These are phyloP conservation scores for Epichloe sp. DNA, from an alignment of 2,329 filamentous ascomycete genomes.

Conservation along the genomic window DNA sequence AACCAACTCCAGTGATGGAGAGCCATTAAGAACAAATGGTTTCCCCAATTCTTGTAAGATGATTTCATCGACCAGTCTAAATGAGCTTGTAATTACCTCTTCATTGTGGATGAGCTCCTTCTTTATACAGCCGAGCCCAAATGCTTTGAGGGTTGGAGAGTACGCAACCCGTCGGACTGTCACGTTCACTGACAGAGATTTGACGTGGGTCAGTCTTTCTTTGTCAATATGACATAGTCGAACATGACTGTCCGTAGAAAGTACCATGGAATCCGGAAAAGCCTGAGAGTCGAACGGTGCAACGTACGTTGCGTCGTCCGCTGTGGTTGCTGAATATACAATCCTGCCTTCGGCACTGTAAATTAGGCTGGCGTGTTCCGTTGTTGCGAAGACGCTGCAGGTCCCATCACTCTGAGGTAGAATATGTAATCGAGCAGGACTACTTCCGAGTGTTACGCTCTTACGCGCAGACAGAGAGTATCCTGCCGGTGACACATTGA, in stretches of 20 bases:
- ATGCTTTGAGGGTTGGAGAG: slow-evolving; percentile 63
- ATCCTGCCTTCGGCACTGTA: slow-evolving; percentile 80
- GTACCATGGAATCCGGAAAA: slow-evolving; percentile 67
- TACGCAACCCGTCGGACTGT: slow-evolving; percentile 83
- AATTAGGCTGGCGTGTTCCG: slow-evolving; percentile 86
- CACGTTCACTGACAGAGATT: slow-evolving; percentile 62
- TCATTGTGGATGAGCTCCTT: slow-evolving; percentile 56
- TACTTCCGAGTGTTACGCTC: slow-evolving; percentile 72
- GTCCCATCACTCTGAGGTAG: slow-evolving; percentile 55
- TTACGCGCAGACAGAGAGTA: slow-evolving; percentile 59
- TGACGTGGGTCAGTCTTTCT: slow-evolving; percentile 78
- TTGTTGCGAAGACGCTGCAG: slow-evolving; percentile 81
- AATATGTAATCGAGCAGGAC: slow-evolving; percentile 68
- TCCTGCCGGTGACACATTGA: slow-evolving; percentile 51
- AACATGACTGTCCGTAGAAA: slow-evolving; percentile 65
- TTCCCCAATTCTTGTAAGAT: slow-evolving; percentile 66
- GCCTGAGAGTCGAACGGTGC: slow-evolving; percentile 72
- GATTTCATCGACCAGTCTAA: slow-evolving; percentile 84
- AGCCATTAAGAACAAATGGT: slow-evolving; percentile 45
- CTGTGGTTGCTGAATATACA: slow-evolving; percentile 86
- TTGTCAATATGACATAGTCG: slow-evolving; percentile 73
- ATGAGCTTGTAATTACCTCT: slow-evolving; percentile 66
- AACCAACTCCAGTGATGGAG: slow-evolving; percentile 52
- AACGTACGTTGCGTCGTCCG: slow-evolving; percentile 69
- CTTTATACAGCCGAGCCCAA: slow-evolving; percentile 76